Evolutionary conservation across 2,329 filamentous ascomycete species (phyloP).

Genomic region (Fusarium nurragi): DNA sequence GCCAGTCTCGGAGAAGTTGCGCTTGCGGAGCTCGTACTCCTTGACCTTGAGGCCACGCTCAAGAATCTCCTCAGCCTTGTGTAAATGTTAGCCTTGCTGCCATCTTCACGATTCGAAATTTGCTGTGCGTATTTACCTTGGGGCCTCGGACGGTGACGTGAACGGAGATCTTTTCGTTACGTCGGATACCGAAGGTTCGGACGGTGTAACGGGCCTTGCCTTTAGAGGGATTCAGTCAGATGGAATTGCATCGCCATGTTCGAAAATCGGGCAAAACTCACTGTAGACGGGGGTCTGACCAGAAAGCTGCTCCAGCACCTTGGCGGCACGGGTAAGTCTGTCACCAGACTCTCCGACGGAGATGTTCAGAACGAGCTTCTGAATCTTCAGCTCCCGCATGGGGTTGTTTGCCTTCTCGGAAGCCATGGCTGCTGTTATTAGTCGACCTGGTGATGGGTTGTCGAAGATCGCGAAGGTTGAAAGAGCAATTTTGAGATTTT

Average conservation of each 20-base stretch:
- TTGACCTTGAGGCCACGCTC: constrained; percentile 99
- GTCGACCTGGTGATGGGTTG: constrained; percentile 51
- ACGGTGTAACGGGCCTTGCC: constrained; percentile 99
- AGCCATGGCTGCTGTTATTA: constrained; percentile 55
- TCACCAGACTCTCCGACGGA: constrained; percentile 99
- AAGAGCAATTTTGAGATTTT: constrained; percentile 46
- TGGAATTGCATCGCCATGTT: constrained; percentile 21
- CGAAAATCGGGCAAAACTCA: constrained; percentile 57
- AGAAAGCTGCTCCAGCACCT: constrained; percentile 99
- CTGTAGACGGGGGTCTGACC: constrained; percentile 99
- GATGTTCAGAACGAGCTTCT: constrained; percentile 99
- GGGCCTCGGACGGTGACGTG: constrained; percentile 99
- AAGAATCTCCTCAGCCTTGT: constrained; percentile 96
- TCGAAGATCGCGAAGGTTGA: constrained; percentile 45
- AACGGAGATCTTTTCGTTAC: constrained; percentile 99
- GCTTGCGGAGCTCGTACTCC: constrained; percentile 99
- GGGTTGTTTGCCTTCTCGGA: constrained; percentile 94
- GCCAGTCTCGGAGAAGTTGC: constrained; percentile 99
- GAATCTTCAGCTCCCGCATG: constrained; percentile 99
- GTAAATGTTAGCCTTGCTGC: constrained; percentile 38
- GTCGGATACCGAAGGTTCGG: constrained; percentile 99
- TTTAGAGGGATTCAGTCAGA: constrained; percentile 50
- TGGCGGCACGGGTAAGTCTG: constrained; percentile 99
- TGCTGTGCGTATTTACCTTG: constrained; percentile 58
- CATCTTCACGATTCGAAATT: background rate